Evolutionary conservation across 805 yeast genomes (phyloP).

Genomic region (Cyberlindnera samutprakarnensis): DNA sequence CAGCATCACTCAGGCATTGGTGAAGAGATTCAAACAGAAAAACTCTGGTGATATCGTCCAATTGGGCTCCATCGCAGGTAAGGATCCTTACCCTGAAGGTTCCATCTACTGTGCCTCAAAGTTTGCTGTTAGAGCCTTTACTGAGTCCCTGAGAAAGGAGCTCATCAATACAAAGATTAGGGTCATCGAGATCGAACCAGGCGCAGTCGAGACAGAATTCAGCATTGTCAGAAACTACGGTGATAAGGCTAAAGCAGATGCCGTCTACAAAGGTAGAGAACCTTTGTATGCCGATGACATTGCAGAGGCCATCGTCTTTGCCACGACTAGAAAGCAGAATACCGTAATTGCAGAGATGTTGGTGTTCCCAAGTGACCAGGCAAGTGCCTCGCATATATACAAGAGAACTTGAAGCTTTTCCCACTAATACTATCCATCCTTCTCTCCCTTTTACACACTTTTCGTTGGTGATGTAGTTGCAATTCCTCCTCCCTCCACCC

Average conservation of each 20-base stretch:
- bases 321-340: conserved; percentile 47
- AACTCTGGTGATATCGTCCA: conserved; percentile 70
- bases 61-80: conserved; percentile 72
- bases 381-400: conserved; percentile 61
- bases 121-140: conserved; percentile 64
- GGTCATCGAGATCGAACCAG: conserved; percentile 62
- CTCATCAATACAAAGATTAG: conserved; percentile 60
- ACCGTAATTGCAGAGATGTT: conserved; percentile 67
- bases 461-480: too few species aligned
- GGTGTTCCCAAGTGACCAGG: conserved; percentile 83
- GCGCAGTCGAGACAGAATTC: conserved; percentile 64
- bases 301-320: conserved; percentile 54
- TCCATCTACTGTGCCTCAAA: conserved; percentile 72
- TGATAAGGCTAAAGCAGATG: conserved; percentile 43
- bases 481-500: too few species aligned
- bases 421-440: too few species aligned
- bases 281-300: conserved; percentile 54
- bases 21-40: conserved; percentile 63
- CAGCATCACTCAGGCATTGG: conserved; percentile 70
- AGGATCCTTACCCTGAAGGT: conserved; percentile 75
- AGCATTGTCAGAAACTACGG: conserved; percentile 54
- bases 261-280: conserved; percentile 46
- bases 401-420: too few species aligned
- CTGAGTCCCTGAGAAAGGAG: conserved; percentile 69
- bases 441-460: too few species aligned